These are phyloP conservation scores for Dictyostelium intermedium DNA, from an alignment of 78 protist genomes.

Conservation along the genomic window DNA sequence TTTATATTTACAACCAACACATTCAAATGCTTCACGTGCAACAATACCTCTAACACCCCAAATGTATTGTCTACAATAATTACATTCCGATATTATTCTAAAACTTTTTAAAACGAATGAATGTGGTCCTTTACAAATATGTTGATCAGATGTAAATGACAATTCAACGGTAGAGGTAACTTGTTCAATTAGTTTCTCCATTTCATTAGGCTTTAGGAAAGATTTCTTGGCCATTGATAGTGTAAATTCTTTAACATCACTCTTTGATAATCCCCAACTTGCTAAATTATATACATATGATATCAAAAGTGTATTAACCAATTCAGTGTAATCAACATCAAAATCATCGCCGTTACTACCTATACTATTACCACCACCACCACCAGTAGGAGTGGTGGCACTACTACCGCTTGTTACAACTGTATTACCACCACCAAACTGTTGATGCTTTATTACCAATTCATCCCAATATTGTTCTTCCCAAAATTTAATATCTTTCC, in stretches of 20 bases:
- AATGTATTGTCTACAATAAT: slow-evolving; percentile 53
- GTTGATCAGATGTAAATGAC: slow-evolving; percentile 27
- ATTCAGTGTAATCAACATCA: slow-evolving; percentile 31
- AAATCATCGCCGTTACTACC: not conserved
- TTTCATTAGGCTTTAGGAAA: not conserved
- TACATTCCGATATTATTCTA: slow-evolving; percentile 54
- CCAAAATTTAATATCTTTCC: slow-evolving; percentile 66
- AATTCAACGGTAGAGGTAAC: slow-evolving; percentile 6
- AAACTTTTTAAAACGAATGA: slow-evolving; percentile 59
- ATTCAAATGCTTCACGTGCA: slow-evolving; percentile 62
- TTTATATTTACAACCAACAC: slow-evolving; percentile 80
- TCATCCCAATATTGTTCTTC: slow-evolving; percentile 79
- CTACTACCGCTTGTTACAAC: too few species aligned
- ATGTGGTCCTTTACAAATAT: slow-evolving; percentile 42
- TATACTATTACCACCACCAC: not conserved
- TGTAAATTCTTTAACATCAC: slow-evolving; percentile 36
- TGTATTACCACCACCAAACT: slow-evolving; percentile 22
- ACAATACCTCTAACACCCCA: slow-evolving; percentile 78
- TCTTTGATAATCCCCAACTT: slow-evolving; percentile 52
- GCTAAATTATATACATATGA: slow-evolving; percentile 53
- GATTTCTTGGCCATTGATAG: slow-evolving; percentile 24
- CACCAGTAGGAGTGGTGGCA: too few species aligned
- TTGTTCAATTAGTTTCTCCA: slow-evolving; percentile 7
- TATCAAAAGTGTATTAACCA: slow-evolving; percentile 39
- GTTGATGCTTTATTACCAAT: slow-evolving; percentile 53